Evolutionary conservation across 331 rosid species (phyloP).

Genomic region (Pyrus hybrid): DNA sequence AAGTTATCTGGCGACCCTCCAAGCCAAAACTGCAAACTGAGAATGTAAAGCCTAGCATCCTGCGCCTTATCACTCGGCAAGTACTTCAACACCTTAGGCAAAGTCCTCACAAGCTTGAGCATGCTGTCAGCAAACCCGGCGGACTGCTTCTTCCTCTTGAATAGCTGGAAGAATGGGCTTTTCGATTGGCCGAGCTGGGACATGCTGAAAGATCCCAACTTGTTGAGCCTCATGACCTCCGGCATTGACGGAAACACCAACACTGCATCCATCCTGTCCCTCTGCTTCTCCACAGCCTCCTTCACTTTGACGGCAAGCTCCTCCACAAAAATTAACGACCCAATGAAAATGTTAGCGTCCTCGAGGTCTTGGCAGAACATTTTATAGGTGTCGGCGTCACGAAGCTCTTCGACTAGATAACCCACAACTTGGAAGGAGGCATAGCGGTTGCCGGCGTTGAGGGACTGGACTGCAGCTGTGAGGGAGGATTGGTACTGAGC

Average conservation of each 20-base stretch:
- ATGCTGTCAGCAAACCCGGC: slow-evolving; percentile 94
- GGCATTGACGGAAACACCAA: slow-evolving; percentile 98
- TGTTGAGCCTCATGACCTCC: slow-evolving; percentile 91
- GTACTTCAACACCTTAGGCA: slow-evolving; percentile 92
- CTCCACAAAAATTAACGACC: slow-evolving; percentile 87
- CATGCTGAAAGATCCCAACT: slow-evolving; percentile 84
- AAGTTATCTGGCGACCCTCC: slow-evolving; percentile 93
- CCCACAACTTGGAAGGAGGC: slow-evolving; percentile 85
- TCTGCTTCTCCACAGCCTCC: slow-evolving; percentile 74
- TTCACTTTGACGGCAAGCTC: slow-evolving; percentile 84
- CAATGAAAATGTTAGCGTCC: slow-evolving; percentile 82
- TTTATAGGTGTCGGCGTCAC: slow-evolving; percentile 44
- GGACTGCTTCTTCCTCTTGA: slow-evolving; percentile 69
- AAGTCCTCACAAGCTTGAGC: slow-evolving; percentile 88
- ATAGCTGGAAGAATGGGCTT: slow-evolving; percentile 80
- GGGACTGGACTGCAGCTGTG: slow-evolving; percentile 65
- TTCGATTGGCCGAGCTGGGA: slow-evolving; percentile 89
- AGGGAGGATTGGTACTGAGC: slow-evolving; percentile 96
- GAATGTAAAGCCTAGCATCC: slow-evolving; percentile 81
- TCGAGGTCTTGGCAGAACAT: slow-evolving; percentile 68
- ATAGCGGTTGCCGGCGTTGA: slow-evolving; percentile 34
- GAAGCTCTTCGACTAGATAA: slow-evolving; percentile 89
- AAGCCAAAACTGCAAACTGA: slow-evolving; percentile 94
- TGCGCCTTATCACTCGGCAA: slow-evolving; percentile 94
- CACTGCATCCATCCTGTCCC: slow-evolving; percentile 90